Evolutionary conservation across 345 rosid species (phyloP).

Genomic region (Melastoma malabathricum): DNA sequence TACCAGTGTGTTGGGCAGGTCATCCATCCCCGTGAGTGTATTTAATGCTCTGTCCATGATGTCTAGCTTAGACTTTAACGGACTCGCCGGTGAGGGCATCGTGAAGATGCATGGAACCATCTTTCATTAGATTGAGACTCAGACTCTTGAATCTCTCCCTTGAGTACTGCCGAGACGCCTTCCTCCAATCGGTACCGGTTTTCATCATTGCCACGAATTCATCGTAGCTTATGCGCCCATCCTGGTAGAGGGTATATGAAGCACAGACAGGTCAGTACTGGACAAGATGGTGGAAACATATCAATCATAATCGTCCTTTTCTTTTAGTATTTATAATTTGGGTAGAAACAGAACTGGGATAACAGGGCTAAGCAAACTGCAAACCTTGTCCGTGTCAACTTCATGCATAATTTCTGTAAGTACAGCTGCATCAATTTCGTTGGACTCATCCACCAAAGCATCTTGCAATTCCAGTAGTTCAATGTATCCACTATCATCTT

Average conservation of each 20-base stretch:
- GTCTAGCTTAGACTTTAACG: constrained; percentile 35
- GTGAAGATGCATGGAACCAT: constrained; percentile 84
- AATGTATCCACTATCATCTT: constrained; percentile 65
- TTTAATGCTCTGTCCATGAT: neutral
- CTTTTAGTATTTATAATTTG: neutral
- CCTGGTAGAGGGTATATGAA: constrained; percentile 28
- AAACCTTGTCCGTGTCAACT: constrained; percentile 92
- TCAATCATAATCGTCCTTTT: too few relatives aligned
- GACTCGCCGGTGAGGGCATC: constrained; percentile 77
- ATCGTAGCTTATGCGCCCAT: constrained; percentile 75
- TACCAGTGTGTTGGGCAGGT: too few relatives aligned
- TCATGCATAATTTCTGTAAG: constrained; percentile 83
- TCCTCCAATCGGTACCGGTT: constrained; percentile 98
- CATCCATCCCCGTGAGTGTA: too few relatives aligned
- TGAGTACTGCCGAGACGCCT: constrained; percentile 94
- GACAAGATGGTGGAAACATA: too few relatives aligned
- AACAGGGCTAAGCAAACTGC: neutral
- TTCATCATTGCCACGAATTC: constrained; percentile 97
- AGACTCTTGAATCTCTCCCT: constrained; percentile 95
- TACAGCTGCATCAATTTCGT: constrained; percentile 50
- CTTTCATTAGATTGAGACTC: constrained; percentile 90
- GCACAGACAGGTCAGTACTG: neutral
- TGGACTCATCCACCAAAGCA: constrained; percentile 65
- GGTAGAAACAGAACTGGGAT: neutral
- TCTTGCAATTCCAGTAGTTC: constrained; percentile 65